Conservation (phyloP, 257 asterid species). For the Solanum bulbocastanum region DNA sequence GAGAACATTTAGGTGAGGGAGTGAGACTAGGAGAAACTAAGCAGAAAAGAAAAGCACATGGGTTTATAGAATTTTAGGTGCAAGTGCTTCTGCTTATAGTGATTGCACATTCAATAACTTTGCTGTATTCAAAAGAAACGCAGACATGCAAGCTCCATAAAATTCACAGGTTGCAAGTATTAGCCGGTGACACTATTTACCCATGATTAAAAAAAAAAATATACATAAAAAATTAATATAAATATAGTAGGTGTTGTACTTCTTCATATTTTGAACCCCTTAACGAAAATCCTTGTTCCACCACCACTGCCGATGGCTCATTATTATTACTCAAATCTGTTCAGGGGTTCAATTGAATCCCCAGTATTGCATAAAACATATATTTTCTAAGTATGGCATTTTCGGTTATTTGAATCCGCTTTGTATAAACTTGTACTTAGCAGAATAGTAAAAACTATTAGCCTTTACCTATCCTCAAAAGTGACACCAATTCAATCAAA, state of each 20-base stretch:
- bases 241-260: too few relatives aligned
- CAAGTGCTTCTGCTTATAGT: neutral
- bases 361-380: too few relatives aligned
- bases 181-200: neutral
- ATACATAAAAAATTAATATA: too few relatives aligned
- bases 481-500: neutral
- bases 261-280: neutral
- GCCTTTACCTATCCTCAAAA: neutral
- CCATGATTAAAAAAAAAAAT: neutral
- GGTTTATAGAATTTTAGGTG: neutral
- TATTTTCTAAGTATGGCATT: neutral
- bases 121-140: neutral
- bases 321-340: neutral
- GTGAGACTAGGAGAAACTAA: neutral
- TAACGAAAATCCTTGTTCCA: neutral
- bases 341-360: neutral
- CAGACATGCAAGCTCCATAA: neutral
- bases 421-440: neutral
- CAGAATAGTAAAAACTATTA: neutral
- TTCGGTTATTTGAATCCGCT: neutral
- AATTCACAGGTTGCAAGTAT: neutral
- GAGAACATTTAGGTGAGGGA: neutral
- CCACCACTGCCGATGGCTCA: neutral
- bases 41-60: neutral
- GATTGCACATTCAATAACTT: neutral